These are phyloP conservation scores for Acidiella bohemica DNA, from an alignment of 495 filamentous ascomycete species.

Conservation along the genomic window DNA sequence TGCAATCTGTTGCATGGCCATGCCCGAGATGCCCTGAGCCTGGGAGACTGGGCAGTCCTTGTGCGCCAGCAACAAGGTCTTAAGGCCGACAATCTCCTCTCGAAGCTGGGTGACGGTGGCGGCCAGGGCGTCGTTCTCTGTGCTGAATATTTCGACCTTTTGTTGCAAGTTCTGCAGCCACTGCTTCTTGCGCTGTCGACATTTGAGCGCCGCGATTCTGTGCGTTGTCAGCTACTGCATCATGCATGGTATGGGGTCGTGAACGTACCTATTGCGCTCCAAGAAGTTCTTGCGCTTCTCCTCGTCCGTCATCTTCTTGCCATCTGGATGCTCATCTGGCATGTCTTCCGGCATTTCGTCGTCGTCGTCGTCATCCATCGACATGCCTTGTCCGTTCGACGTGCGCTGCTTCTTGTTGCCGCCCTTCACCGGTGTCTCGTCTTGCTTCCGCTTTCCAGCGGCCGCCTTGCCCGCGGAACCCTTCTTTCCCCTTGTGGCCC, in stretches of 20 bases:
- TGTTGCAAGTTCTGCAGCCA: conserved; percentile 92
- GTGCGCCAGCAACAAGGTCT: conserved; percentile 83
- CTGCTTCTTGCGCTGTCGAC: conserved; percentile 96
- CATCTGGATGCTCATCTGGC: conserved; percentile 31
- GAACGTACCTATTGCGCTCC: conserved; percentile 79
- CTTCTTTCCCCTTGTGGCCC: conserved; percentile 55
- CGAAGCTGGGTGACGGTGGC: conserved; percentile 69
- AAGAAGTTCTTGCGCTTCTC: conserved; percentile 98
- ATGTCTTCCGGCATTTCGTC: conserved; percentile 35
- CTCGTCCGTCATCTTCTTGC: conserved; percentile 95
- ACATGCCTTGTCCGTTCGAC: conserved; percentile 37
- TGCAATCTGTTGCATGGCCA: conserved; percentile 51
- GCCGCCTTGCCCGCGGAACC: conserved; percentile 35
- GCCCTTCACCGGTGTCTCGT: conserved; percentile 54
- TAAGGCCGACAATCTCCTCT: conserved; percentile 91
- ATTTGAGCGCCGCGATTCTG: conserved; percentile 92
- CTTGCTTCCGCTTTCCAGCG: conserved; percentile 65
- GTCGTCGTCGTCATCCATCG: conserved; percentile 27
- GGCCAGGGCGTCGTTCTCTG: conserved; percentile 79
- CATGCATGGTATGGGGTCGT: neutral
- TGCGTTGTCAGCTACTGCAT: neutral
- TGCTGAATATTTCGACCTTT: conserved; percentile 84
- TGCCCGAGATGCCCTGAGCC: conserved; percentile 61
- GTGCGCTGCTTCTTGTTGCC: conserved; percentile 61
- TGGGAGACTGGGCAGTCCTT: conserved; percentile 94